phyloP scores from a whole-genome alignment of 2,329 filamentous ascomycete species.

The Aspergillus ibericus region DNA sequence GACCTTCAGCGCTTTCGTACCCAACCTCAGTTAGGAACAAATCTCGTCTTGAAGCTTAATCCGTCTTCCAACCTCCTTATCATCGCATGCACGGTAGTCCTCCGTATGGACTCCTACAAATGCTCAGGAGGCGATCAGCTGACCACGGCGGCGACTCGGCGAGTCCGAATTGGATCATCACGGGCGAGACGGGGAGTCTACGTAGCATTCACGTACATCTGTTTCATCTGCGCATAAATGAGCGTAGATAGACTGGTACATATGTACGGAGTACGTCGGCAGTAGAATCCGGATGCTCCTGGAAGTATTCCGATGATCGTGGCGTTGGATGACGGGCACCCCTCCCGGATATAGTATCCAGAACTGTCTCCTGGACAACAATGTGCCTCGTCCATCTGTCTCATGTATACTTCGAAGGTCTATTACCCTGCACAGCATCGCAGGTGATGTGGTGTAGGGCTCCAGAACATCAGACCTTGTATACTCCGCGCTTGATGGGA shows the following conservation, averaged over 20 bases:
- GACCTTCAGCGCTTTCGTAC: too few relatives aligned
- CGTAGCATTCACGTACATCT: neutral
- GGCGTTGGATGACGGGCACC: neutral
- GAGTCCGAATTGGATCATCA: conserved; percentile 5
- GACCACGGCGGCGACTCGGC: conserved; percentile 7
- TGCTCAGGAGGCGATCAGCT: neutral
- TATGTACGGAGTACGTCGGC: neutral
- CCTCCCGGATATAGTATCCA: neutral
- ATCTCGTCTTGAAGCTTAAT: neutral
- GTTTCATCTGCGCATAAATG: neutral
- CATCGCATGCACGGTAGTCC: neutral
- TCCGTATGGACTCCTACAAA: too few relatives aligned
- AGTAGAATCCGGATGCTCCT: neutral
- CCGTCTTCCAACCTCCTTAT: neutral
- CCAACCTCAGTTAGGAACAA: neutral
- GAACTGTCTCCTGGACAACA: neutral
- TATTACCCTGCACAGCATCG: too few relatives aligned
- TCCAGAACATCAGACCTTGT: neutral
- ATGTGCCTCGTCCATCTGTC: neutral
- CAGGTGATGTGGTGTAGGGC: neutral
- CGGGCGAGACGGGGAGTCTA: neutral
- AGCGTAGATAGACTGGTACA: neutral
- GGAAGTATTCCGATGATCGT: neutral
- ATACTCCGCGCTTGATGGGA: neutral
- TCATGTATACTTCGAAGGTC: neutral